Conservation (phyloP, 306 rosid species). For the Malus domestica region DNA sequence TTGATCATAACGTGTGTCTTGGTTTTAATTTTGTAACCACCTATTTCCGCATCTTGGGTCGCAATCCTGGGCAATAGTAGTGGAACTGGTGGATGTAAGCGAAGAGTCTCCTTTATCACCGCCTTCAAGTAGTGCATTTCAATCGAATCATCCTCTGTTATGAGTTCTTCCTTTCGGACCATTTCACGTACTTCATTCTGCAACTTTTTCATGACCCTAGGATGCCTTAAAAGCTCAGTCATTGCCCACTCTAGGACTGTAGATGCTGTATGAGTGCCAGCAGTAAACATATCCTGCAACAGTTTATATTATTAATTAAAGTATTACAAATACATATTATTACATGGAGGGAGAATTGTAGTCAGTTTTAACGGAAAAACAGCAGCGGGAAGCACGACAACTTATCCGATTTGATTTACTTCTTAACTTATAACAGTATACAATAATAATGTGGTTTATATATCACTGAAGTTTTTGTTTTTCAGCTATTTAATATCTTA, state of each 20-base stretch:
- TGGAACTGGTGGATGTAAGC: slow-evolving; percentile 13
- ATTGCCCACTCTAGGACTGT: slow-evolving; percentile 10
- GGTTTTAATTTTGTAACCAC: neutral
- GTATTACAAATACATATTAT: neutral
- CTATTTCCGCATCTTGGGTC: neutral
- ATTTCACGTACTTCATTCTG: slow-evolving; percentile 6
- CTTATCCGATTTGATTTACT: neutral
- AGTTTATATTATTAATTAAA: neutral
- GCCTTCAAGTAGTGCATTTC: slow-evolving; percentile 24
- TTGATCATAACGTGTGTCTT: neutral
- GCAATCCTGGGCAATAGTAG: neutral
- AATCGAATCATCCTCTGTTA: slow-evolving; percentile 1
- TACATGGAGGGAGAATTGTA: neutral
- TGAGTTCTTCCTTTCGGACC: neutral
- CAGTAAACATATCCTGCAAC: slow-evolving; percentile 5
- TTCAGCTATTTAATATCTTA: neutral
- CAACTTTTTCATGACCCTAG: slow-evolving; percentile 3
- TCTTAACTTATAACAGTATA: too few relatives aligned
- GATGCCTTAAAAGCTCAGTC: slow-evolving; percentile 14
- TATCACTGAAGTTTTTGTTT: neutral
- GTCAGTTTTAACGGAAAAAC: neutral
- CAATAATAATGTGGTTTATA: neutral
- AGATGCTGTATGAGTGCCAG: slow-evolving; percentile 4
- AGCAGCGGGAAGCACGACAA: neutral
- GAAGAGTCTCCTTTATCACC: slow-evolving; percentile 26